A percentile compares a stretch with the other conserved stretches of the same genome.
Conservation (phyloP, 2,329 filamentous ascomycete species). For the Metarhizium guizhouense region DNA sequence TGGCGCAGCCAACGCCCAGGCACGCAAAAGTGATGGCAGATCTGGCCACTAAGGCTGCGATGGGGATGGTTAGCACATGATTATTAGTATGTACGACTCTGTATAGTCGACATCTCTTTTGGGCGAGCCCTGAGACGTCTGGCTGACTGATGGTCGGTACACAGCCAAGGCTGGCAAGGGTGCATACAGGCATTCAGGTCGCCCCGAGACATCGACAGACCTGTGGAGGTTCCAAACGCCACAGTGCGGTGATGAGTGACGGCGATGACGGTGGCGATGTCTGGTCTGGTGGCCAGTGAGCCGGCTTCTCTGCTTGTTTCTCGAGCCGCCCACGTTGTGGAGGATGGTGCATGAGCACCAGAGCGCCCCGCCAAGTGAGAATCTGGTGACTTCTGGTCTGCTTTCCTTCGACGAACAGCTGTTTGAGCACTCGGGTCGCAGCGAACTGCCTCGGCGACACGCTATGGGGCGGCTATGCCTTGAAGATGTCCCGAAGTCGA, state of each 20-base stretch:
- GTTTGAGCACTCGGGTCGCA: not conserved
- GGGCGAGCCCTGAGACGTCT: no score
- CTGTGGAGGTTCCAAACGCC: not conserved
- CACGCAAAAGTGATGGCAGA: constrained; percentile 1
- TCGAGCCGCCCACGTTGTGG: constrained; percentile 1
- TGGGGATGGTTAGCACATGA: not conserved
- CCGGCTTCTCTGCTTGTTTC: not conserved
- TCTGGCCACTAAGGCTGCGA: constrained; percentile 2
- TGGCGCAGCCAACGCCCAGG: not conserved
- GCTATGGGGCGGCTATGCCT: not conserved
- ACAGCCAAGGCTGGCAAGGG: not conserved
- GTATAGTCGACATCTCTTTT: no score
- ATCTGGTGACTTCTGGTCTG: not conserved
- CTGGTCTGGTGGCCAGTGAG: not conserved
- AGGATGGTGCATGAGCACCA: not conserved
- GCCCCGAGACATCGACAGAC: not conserved
- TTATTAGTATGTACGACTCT: no score
- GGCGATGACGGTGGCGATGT: not conserved
- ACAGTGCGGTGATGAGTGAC: constrained; percentile 1
- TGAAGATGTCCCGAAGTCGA: not conserved
- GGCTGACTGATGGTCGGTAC: no score
- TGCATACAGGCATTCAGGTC: not conserved
- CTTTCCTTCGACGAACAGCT: not conserved
- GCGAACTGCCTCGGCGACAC: not conserved
- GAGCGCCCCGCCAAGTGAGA: not conserved